A percentile compares a stretch with the other conserved stretches of the same genome.
Evolutionary conservation across 2,329 filamentous ascomycete genomes (phyloP).

Genomic region (Monilinia fructigena): DNA sequence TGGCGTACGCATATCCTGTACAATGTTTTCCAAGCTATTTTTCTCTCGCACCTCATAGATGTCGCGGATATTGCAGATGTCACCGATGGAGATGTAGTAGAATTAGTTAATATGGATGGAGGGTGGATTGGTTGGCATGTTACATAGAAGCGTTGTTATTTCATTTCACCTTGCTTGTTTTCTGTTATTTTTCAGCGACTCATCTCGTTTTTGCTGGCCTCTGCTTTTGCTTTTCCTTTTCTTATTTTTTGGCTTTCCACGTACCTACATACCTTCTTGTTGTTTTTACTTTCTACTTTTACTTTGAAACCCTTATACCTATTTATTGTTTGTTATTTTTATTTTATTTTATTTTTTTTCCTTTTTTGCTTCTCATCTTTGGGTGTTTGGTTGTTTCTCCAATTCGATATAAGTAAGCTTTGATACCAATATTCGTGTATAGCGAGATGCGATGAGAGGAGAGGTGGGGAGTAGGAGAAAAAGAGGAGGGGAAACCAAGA

Average conservation of each 20-base stretch:
- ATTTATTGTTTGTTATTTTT: not conserved
- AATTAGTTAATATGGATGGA: conserved; percentile 5
- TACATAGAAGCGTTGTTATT: conserved; percentile 19
- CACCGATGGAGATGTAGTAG: not conserved
- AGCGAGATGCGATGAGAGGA: not conserved
- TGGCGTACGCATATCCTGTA: conserved; percentile 17
- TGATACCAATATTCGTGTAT: conserved; percentile 18
- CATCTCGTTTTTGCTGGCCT: not conserved
- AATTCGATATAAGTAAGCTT: not conserved
- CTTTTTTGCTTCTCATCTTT: not conserved
- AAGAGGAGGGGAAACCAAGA: too few relatives aligned
- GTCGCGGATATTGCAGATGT: not conserved
- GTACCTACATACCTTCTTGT: too few relatives aligned
- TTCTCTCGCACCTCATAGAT: not conserved
- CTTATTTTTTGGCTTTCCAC: not conserved
- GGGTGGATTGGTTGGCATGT: conserved; percentile 3
- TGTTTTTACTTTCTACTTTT: too few relatives aligned
- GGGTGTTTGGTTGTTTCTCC: too few relatives aligned
- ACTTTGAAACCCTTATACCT: too few relatives aligned
- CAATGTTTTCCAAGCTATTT: conserved; percentile 8
- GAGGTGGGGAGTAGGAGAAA: not conserved
- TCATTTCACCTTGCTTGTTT: not conserved
- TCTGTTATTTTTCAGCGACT: not conserved
- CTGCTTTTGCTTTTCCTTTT: not conserved
- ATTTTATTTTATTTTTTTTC: not conserved